Evolutionary conservation across 345 rosid species (phyloP).

Genomic region (Eucalyptus pauciflora): DNA sequence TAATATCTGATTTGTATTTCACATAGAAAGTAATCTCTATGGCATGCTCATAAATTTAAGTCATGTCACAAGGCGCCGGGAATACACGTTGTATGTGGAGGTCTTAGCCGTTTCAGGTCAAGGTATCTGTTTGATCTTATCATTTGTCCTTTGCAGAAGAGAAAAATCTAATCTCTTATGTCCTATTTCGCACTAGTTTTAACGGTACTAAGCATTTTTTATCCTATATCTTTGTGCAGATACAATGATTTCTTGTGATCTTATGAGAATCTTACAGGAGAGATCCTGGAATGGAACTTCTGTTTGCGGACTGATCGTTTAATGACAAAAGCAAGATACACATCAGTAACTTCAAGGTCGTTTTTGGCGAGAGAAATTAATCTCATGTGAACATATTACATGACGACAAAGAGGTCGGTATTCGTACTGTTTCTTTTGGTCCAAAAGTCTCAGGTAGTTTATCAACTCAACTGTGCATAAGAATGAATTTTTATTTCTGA

Average conservation of each 20-base stretch:
- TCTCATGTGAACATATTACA: not conserved
- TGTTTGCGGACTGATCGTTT: not conserved
- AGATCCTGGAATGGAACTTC: not conserved
- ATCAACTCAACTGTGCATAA: not conserved
- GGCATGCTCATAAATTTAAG: not conserved
- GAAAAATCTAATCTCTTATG: not conserved
- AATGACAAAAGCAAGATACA: not conserved
- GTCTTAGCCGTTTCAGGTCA: not conserved
- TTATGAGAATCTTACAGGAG: not conserved
- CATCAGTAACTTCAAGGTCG: not conserved
- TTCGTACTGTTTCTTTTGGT: not conserved
- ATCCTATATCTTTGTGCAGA: not conserved
- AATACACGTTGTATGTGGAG: not conserved
- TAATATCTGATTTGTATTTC: not conserved
- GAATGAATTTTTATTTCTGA: not conserved
- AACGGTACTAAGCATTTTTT: not conserved
- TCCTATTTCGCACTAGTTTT: not conserved
- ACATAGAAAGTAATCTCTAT: not conserved
- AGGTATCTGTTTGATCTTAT: not conserved
- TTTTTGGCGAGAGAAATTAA: not conserved
- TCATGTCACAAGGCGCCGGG: not conserved
- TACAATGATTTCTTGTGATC: not conserved
- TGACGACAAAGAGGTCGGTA: not conserved
- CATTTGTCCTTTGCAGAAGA: not conserved
- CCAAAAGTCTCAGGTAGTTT: not conserved